Base-by-base conservation (phyloP, 257 asterid species). In the Petrea volubilis region DNA sequence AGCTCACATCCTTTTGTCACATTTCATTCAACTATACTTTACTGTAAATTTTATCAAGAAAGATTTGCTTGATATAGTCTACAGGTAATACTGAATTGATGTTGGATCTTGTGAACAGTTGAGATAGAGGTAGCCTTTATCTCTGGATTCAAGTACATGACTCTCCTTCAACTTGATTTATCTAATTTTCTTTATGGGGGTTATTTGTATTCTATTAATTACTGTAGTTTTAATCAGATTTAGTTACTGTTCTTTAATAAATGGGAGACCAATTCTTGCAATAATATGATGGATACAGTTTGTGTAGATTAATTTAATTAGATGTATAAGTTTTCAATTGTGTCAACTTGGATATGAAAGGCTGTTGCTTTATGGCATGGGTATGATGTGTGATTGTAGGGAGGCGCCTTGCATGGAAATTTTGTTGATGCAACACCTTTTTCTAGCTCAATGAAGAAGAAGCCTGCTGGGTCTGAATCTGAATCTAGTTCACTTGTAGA, bases 381-480 rank as follows among this genome's bases (percentile, higher is more conserved):
- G 9, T 57, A 28, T 80, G 29, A 62, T 51, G 59, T 60, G 72
- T 71, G 70, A 34, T 72, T 71, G 68, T 72, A 94, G 98, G 99
- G 98, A 17, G 99, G 97, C 28, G 90, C 97, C 66, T 76, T 90
- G 79, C 73, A 83, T 75, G 99, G 99, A 69, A 77, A 90, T 56
- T 95, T 95, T 71, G 83, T 90, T 27, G 93, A 95, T 65, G 98
- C 98, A 28, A 92, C 99, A 40, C 99, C 99, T 6, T 95, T 95
- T 76, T 67, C 87, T 23, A 86, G 87, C 77, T 82, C 90, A 33
- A 49, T 67, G 66, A 78, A 80, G 72, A 79, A 80, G 61, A 74
- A 52, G 7, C 44, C 69, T 10, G 78, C 14, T 8, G 90, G 74
- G n/a, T 66, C 85, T 24, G 87, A 81, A 60, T 78, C 92, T 11